These are phyloP conservation scores for Mariannaea elegans DNA, from an alignment of 2,329 filamentous ascomycete genomes.

Conservation along the genomic window DNA sequence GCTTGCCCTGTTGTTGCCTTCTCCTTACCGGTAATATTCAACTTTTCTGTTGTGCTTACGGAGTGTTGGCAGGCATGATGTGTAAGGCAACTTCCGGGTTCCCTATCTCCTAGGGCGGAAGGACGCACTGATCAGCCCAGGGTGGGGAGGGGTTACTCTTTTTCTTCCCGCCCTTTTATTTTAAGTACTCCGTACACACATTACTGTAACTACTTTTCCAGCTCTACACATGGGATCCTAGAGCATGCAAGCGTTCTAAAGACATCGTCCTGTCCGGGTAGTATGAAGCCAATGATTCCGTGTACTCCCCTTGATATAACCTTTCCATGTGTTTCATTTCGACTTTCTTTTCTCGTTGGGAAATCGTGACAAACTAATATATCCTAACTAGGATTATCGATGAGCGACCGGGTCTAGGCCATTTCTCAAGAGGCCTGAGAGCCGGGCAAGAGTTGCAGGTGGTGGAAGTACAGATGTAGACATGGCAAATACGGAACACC, in stretches of 20 bases:
- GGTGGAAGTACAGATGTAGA: constrained; percentile 6
- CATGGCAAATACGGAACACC: constrained; percentile 21
- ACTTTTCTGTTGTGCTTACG: constrained; percentile 1
- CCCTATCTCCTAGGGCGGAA: not conserved
- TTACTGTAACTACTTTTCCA: no score
- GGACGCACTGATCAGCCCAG: constrained; percentile 14
- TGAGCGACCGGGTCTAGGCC: constrained; percentile 24
- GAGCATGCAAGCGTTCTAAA: constrained; percentile 2
- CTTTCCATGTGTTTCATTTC: constrained; percentile 5
- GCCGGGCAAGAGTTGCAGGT: constrained; percentile 6
- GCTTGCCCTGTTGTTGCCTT: not conserved
- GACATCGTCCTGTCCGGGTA: constrained; percentile 10
- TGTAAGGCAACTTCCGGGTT: constrained; percentile 2
- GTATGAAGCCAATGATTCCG: no score
- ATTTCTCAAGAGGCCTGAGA: constrained; percentile 1
- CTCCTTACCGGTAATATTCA: not conserved
- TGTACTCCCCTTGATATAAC: not conserved
- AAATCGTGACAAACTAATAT: constrained; percentile 13
- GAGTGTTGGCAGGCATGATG: not conserved
- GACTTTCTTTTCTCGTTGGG: constrained; percentile 21
- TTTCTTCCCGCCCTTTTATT: not conserved
- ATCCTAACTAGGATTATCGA: constrained; percentile 19
- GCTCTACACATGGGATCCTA: no score
- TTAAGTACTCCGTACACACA: constrained; percentile 1
- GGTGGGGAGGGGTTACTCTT: constrained; percentile 6